Evolutionary conservation across 345 rosid species (phyloP).

Genomic region (Eucalyptus dawsonii): DNA sequence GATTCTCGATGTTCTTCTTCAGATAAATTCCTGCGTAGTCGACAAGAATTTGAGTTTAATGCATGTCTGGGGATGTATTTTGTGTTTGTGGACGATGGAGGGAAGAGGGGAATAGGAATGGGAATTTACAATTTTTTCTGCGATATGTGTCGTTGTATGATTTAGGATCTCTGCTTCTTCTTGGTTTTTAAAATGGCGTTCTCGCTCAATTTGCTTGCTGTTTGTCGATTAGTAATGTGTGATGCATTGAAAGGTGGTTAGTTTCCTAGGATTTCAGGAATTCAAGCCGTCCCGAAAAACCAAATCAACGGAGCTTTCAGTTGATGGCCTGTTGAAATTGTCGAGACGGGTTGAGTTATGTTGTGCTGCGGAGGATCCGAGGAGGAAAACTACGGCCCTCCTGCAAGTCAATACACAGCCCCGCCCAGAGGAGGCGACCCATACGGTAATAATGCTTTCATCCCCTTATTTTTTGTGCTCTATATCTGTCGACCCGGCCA

Average conservation of each 20-base stretch:
- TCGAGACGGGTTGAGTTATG: conserved; percentile 25
- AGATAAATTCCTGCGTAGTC: background rate
- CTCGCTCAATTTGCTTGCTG: background rate
- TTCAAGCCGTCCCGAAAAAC: background rate
- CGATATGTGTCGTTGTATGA: background rate
- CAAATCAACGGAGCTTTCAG: background rate
- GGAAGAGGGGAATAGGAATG: background rate
- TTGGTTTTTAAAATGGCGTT: background rate
- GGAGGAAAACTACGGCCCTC: conserved; percentile 67
- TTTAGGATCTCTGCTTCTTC: background rate
- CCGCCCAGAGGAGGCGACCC: conserved; percentile 67
- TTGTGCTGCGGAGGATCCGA: conserved; percentile 87
- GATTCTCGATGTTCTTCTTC: background rate
- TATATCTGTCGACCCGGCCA: background rate
- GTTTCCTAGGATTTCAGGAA: background rate
- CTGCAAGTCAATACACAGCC: conserved; percentile 54
- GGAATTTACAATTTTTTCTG: background rate
- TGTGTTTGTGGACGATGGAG: background rate
- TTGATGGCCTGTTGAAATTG: background rate
- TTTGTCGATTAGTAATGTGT: background rate
- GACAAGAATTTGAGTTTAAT: background rate
- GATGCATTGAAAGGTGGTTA: background rate
- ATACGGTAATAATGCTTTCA: conserved; percentile 20
- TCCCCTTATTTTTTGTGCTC: background rate
- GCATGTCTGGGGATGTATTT: background rate